These are phyloP conservation scores for Aquilaria sinensis DNA, from an alignment of 345 rosid species.

Conservation along the genomic window DNA sequence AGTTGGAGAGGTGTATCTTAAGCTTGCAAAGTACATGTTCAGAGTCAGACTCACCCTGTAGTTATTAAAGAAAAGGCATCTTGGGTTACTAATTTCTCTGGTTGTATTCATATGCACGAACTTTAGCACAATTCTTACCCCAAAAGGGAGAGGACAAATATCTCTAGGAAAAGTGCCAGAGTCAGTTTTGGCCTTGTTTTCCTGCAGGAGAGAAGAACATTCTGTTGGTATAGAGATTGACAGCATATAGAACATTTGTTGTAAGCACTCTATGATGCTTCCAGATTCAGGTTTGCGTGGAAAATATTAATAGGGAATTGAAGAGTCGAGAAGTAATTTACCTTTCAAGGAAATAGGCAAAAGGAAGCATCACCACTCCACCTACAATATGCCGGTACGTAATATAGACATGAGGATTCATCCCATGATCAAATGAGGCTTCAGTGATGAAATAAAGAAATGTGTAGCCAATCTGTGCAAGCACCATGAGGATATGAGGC, in stretches of 20 bases:
- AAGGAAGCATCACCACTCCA: constrained; percentile 39
- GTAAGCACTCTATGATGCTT: not conserved
- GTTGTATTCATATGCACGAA: not conserved
- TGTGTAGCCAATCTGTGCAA: constrained; percentile 42
- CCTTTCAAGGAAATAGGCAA: constrained; percentile 61
- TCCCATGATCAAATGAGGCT: constrained; percentile 63
- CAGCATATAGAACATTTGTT: no score
- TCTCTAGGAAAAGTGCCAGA: constrained; percentile 44
- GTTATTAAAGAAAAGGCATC: not conserved
- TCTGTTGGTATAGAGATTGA: no score
- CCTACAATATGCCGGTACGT: constrained; percentile 56
- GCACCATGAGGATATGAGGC: constrained; percentile 53
- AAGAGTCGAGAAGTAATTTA: not conserved
- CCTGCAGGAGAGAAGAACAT: constrained; percentile 28
- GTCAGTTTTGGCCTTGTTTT: constrained; percentile 58
- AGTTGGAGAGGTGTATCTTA: constrained; percentile 48
- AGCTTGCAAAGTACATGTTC: constrained; percentile 52
- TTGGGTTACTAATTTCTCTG: not conserved
- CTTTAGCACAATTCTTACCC: constrained; percentile 32
- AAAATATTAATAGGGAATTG: not conserved
- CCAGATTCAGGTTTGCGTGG: not conserved
- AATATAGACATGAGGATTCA: constrained; percentile 66
- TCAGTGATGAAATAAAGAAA: constrained; percentile 54
- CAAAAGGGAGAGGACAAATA: constrained; percentile 53
- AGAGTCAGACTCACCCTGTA: constrained; percentile 54